Evolutionary conservation across 2,329 filamentous ascomycete genomes (phyloP).

Genomic region (Pezicula radicicola): DNA sequence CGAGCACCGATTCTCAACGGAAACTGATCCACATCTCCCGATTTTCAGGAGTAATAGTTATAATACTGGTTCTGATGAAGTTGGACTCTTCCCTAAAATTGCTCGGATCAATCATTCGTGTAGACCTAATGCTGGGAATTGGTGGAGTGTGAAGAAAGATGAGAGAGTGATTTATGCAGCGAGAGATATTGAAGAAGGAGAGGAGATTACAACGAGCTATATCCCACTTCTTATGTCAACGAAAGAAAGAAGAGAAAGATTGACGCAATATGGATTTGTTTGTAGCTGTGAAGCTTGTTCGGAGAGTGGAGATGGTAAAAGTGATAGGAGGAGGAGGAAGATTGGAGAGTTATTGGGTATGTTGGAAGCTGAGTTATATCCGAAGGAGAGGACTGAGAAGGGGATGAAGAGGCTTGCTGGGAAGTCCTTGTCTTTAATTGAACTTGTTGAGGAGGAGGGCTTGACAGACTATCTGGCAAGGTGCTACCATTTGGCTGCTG

Average conservation of each 20-base stretch:
- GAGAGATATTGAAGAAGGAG: conserved; percentile 28
- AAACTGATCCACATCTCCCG: conserved; percentile 22
- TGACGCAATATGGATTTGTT: conserved; percentile 21
- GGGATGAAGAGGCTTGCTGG: conserved; percentile 1
- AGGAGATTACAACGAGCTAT: conserved; percentile 35
- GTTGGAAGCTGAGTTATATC: conserved; percentile 21
- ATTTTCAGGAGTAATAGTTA: conserved; percentile 40
- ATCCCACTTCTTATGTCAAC: conserved; percentile 31
- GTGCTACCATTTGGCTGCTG: conserved; percentile 19
- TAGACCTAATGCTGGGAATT: conserved; percentile 34
- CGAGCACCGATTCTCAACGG: conserved; percentile 18
- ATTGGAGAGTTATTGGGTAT: conserved; percentile 29
- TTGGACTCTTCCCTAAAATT: conserved; percentile 32
- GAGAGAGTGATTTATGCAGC: conserved; percentile 32
- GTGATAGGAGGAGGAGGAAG: conserved; percentile 27
- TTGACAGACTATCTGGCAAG: conserved; percentile 22
- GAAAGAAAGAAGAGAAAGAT: conserved; percentile 25
- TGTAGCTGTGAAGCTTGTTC: conserved; percentile 32
- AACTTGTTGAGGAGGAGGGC: conserved; percentile 19
- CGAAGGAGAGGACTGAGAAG: conserved; percentile 9
- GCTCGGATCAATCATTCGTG: conserved; percentile 39
- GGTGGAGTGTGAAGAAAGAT: conserved; percentile 28
- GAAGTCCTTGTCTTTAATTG: conserved; percentile 16
- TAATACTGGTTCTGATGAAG: conserved; percentile 26
- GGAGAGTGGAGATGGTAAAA: conserved; percentile 16